A percentile compares a stretch with the other conserved stretches of the same genome.
phyloP scores from a whole-genome alignment of 345 rosid genomes.

The Camelina sativa region DNA sequence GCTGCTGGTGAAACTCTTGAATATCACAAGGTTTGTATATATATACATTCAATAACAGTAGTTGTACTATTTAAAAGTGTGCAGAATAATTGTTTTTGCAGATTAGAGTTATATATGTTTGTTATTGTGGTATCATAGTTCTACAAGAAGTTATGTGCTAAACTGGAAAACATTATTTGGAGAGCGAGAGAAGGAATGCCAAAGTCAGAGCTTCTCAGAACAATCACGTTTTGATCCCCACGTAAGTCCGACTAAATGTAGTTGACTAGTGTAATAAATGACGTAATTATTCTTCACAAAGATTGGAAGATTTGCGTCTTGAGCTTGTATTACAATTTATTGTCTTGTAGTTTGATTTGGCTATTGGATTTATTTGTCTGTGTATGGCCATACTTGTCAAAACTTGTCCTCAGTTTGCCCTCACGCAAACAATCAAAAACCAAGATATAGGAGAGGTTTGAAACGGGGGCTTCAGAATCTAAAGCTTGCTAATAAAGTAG shows the following conservation, averaged over 20 bases:
- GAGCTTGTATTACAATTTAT: background rate
- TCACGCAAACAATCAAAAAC: too few species aligned
- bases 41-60: background rate
- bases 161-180: conserved; percentile 80
- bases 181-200: conserved; percentile 58
- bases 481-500: too few species aligned
- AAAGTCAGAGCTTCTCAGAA: conserved; percentile 51
- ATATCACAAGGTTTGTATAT: conserved; percentile 78
- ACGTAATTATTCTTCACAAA: background rate
- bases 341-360: background rate
- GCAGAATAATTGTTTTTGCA: background rate
- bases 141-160: conserved; percentile 74
- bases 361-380: background rate
- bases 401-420: background rate
- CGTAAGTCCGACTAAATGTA: conserved; percentile 8
- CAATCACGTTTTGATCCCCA: conserved; percentile 57
- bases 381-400: background rate
- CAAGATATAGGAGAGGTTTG: too few species aligned
- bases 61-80: background rate
- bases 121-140: conserved; percentile 54
- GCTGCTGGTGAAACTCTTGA: conserved; percentile 92
- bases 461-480: too few species aligned
- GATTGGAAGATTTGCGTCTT: background rate
- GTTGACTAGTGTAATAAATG: background rate
- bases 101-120: background rate